A percentile compares a stretch with the other conserved stretches of the same genome.
These are phyloP conservation scores for Corymbia maculata DNA, from an alignment of 345 rosid genomes.

Conservation along the genomic window DNA sequence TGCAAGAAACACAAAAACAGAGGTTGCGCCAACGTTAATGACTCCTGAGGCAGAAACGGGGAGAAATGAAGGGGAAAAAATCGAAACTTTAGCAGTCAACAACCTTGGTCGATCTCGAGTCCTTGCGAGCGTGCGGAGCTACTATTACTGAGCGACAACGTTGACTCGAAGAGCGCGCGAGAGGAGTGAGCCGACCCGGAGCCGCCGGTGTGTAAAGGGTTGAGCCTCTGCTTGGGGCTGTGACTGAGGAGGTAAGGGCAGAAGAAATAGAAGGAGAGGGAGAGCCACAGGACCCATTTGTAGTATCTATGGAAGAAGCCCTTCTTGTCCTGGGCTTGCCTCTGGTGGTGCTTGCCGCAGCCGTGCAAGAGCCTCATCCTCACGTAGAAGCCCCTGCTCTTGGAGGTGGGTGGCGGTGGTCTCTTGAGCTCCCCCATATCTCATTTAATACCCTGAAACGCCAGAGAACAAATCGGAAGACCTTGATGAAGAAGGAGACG, in stretches of 20 bases:
- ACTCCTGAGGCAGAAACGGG: background rate
- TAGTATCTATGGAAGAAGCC: constrained; percentile 40
- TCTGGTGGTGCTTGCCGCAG: constrained; percentile 4
- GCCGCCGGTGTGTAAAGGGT: constrained; percentile 23
- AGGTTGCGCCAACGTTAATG: background rate
- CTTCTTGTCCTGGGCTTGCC: constrained; percentile 23
- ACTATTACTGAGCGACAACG: background rate
- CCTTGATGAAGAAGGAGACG: background rate
- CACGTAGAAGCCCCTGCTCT: constrained; percentile 30
- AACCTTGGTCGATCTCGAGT: constrained; percentile 25
- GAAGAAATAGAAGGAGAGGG: constrained; percentile 64
- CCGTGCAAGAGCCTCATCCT: constrained; percentile 36
- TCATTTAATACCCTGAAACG: constrained; percentile 18
- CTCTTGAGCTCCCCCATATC: constrained; percentile 25
- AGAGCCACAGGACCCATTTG: constrained; percentile 82
- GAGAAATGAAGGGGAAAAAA: background rate
- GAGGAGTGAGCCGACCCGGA: constrained; percentile 42
- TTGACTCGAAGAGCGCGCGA: constrained; percentile 52
- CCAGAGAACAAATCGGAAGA: background rate
- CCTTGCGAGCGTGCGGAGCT: background rate
- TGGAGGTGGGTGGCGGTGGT: constrained; percentile 12
- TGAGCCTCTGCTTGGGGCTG: constrained; percentile 14
- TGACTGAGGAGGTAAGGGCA: constrained; percentile 54
- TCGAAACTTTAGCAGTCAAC: background rate
- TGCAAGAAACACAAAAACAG: background rate